Evolutionary conservation across 495 filamentous ascomycete genomes (phyloP).

Genomic region (Penicillium bovifimosum): DNA sequence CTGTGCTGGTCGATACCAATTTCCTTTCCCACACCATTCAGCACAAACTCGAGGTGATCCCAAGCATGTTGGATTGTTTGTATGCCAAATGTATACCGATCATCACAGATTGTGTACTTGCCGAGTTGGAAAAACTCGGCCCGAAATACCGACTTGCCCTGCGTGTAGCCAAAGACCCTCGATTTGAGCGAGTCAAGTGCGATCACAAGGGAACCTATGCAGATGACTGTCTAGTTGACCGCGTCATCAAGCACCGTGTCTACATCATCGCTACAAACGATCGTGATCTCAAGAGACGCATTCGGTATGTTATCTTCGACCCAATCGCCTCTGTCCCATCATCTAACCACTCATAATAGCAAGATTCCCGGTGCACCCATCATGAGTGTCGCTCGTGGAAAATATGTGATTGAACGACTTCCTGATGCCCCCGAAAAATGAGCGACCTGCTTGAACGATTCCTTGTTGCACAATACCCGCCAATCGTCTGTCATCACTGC

Average conservation of each 20-base stretch:
- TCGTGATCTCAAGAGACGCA: constrained; percentile 64
- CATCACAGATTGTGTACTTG: constrained; percentile 49
- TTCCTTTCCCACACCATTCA: constrained; percentile 90
- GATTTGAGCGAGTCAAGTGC: constrained; percentile 79
- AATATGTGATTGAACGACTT: constrained; percentile 88
- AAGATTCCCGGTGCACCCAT: constrained; percentile 49
- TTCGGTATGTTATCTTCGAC: constrained; percentile 40
- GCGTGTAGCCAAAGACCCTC: constrained; percentile 84
- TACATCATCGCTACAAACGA: constrained; percentile 93
- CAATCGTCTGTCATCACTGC: not conserved
- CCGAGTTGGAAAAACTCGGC: constrained; percentile 88
- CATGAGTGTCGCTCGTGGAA: constrained; percentile 69
- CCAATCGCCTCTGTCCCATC: not conserved
- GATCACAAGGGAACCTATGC: constrained; percentile 89
- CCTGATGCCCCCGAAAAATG: constrained; percentile 58
- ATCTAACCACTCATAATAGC: constrained; percentile 1
- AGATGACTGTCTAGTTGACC: constrained; percentile 92
- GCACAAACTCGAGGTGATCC: constrained; percentile 79
- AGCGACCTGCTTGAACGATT: not conserved
- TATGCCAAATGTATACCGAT: constrained; percentile 51
- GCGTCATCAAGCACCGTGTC: constrained; percentile 69
- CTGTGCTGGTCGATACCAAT: constrained; percentile 82
- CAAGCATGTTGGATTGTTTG: constrained; percentile 77
- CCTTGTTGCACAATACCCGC: not conserved
- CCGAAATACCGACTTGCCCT: constrained; percentile 84